A percentile compares a stretch with the other conserved stretches of the same genome.
Evolutionary conservation across 2,329 filamentous ascomycete genomes (phyloP).

Genomic region (Alternaria viburni): DNA sequence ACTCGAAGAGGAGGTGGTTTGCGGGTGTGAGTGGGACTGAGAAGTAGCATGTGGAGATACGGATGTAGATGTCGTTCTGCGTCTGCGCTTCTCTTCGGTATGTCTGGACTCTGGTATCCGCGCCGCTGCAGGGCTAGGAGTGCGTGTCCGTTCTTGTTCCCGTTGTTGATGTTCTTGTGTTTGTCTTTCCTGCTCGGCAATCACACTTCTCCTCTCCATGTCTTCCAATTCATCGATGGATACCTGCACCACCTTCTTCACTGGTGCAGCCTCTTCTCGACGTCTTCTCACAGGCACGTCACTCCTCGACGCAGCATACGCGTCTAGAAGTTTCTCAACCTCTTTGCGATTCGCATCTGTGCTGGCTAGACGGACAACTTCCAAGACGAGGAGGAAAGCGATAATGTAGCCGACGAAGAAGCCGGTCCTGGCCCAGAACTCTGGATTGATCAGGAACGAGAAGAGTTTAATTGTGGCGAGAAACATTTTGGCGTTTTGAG

Average conservation of each 20-base stretch:
- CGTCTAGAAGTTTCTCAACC: constrained; percentile 28
- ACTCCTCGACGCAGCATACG: constrained; percentile 20
- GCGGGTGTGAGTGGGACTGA: not conserved
- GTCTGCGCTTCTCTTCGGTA: constrained; percentile 8
- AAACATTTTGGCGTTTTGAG: not conserved
- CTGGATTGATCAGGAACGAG: constrained; percentile 15
- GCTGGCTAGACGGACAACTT: constrained; percentile 26
- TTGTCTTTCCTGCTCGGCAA: not conserved
- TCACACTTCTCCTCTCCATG: constrained; percentile 4
- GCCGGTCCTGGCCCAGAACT: constrained; percentile 24
- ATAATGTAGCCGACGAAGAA: constrained; percentile 33
- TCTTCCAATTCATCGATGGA: constrained; percentile 8
- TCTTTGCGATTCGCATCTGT: constrained; percentile 33
- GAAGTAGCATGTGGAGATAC: not conserved
- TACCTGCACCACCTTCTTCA: not conserved
- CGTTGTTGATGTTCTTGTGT: not conserved
- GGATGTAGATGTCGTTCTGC: not conserved
- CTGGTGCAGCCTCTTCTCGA: not conserved
- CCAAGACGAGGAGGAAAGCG: constrained; percentile 29
- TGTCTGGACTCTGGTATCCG: constrained; percentile 2
- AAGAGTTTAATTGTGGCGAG: constrained; percentile 5
- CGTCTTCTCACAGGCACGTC: not conserved
- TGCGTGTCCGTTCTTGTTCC: constrained; percentile 1
- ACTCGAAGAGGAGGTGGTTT: constrained; percentile 1
- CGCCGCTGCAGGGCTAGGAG: constrained; percentile 10